Evolutionary conservation across 768 basidiomycete genomes (phyloP).

Genomic region (Chalciporus pseudorubinellus): DNA sequence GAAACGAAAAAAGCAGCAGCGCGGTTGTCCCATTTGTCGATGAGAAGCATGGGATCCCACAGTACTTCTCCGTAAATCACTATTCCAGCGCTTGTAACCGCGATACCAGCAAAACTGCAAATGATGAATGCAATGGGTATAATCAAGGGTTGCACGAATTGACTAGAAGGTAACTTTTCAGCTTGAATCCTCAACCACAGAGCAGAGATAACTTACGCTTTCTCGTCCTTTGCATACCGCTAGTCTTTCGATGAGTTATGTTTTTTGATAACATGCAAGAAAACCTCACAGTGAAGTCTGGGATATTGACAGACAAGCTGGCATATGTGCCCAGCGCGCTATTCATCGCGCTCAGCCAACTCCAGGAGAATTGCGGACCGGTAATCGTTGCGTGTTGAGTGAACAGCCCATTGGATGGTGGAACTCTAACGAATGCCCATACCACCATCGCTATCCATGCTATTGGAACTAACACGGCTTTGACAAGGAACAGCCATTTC

Average conservation of each 20-base stretch:
- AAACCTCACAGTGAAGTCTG: slow-evolving; percentile 66
- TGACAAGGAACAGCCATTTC: slow-evolving; percentile 72
- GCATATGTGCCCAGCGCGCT: slow-evolving; percentile 74
- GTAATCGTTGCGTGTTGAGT: slow-evolving; percentile 47
- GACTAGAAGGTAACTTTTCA: slow-evolving; percentile 36
- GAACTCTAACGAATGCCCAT: slow-evolving; percentile 72
- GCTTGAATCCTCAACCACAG: not conserved
- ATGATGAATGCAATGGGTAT: slow-evolving; percentile 81
- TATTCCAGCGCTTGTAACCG: slow-evolving; percentile 74
- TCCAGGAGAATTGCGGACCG: slow-evolving; percentile 64
- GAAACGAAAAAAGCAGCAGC: slow-evolving; percentile 82
- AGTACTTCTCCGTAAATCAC: slow-evolving; percentile 63
- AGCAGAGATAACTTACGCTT: slow-evolving; percentile 43
- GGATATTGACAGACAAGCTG: slow-evolving; percentile 75
- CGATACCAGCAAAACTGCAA: slow-evolving; percentile 75
- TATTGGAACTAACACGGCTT: slow-evolving; percentile 60
- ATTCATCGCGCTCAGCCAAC: slow-evolving; percentile 76
- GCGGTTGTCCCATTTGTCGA: slow-evolving; percentile 82
- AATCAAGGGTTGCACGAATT: slow-evolving; percentile 71
- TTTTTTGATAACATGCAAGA: not conserved
- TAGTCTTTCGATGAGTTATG: slow-evolving; percentile 22
- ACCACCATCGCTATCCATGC: slow-evolving; percentile 71
- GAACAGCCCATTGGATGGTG: slow-evolving; percentile 59
- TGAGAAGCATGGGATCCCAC: slow-evolving; percentile 77
- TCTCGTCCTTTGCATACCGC: slow-evolving; percentile 72